A percentile compares a stretch with the other conserved stretches of the same genome.
These are phyloP conservation scores for Boletus rubescentipes DNA, from an alignment of 768 basidiomycete species.

Conservation along the genomic window DNA sequence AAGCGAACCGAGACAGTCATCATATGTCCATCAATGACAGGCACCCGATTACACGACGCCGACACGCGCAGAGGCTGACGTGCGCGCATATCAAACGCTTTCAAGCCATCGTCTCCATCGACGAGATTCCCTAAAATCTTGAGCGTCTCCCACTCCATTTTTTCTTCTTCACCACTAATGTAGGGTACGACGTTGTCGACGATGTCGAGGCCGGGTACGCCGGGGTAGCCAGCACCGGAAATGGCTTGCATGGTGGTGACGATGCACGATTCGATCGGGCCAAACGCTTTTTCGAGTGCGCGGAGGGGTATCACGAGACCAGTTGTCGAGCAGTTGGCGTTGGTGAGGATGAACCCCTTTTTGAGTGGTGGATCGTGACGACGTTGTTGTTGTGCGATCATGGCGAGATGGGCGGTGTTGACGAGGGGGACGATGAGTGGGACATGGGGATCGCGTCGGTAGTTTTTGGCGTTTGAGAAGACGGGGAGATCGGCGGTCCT, in stretches of 20 bases:
- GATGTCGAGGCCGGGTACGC: slow-evolving; percentile 85
- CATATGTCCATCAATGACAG: slow-evolving; percentile 94
- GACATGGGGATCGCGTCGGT: slow-evolving; percentile 85
- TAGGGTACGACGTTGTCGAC: slow-evolving; percentile 95
- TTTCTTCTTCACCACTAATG: slow-evolving; percentile 94
- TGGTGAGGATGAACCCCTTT: slow-evolving; percentile 94
- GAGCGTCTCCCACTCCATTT: slow-evolving; percentile 98
- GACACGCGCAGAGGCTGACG: slow-evolving; percentile 82
- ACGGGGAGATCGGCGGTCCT: slow-evolving; percentile 84
- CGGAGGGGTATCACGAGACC: slow-evolving; percentile 88
- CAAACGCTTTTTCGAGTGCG: slow-evolving; percentile 87
- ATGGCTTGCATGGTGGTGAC: slow-evolving; percentile 98
- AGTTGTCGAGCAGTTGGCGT: slow-evolving; percentile 98
- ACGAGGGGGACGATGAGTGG: slow-evolving; percentile 97
- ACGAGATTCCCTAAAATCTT: slow-evolving; percentile 91
- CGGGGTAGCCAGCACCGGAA: slow-evolving; percentile 97
- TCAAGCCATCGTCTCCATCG: slow-evolving; percentile 51
- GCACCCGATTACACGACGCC: slow-evolving; percentile 92
- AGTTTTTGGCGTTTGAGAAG: slow-evolving; percentile 98
- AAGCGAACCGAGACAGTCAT: slow-evolving; percentile 90
- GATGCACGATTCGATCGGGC: slow-evolving; percentile 88
- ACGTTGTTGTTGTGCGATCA: slow-evolving; percentile 79
- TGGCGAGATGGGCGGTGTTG: slow-evolving; percentile 81
- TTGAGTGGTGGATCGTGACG: slow-evolving; percentile 65
- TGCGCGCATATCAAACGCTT: slow-evolving; percentile 83